phyloP scores from a whole-genome alignment of 257 asterid species.

The Nicotiana sylvestris region DNA sequence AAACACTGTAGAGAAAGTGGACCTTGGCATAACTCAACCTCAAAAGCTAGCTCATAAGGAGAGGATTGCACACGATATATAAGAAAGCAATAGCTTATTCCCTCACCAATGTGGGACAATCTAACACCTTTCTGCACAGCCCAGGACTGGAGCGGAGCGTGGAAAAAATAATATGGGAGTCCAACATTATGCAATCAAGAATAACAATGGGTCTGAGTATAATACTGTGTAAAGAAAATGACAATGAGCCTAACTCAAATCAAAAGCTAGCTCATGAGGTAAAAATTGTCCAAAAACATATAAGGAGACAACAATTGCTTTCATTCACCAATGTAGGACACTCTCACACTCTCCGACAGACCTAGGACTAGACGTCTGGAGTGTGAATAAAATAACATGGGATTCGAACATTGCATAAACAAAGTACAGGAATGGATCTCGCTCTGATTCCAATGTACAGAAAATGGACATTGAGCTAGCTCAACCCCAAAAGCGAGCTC shows the following conservation, averaged over 20 bases:
- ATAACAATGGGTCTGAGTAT: not conserved
- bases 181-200: not conserved
- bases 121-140: not conserved
- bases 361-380: not conserved
- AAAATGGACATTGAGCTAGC: not conserved
- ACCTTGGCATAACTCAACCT: no score
- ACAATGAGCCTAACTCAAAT: not conserved
- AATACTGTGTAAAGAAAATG: not conserved
- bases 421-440: not conserved
- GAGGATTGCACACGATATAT: no score
- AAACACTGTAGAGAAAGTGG: not conserved
- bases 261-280: not conserved
- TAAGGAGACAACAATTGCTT: not conserved
- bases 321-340: not conserved
- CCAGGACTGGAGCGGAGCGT: not conserved
- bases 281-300: not conserved
- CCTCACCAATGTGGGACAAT: not conserved
- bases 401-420: not conserved
- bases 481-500: not conserved
- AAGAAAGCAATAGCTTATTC: not conserved
- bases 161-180: not conserved
- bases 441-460: not conserved
- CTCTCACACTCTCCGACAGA: not conserved
- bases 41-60: no score
- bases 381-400: not conserved